Evolutionary conservation across 2,329 filamentous ascomycete species (phyloP).

Genomic region (Cercospora sp.): DNA sequence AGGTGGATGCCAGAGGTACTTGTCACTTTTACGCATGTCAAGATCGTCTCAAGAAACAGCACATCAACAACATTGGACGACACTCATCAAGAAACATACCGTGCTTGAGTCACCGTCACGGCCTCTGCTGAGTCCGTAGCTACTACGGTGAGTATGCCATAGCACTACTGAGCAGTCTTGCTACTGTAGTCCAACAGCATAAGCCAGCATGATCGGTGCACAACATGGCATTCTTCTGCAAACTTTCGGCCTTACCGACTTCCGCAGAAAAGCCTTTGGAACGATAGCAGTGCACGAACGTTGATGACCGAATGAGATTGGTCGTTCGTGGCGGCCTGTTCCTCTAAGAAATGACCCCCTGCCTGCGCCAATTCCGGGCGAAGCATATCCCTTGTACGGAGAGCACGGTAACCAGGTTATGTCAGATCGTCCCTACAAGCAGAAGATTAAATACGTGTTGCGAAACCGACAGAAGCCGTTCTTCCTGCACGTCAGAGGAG

Average conservation of each 20-base stretch:
- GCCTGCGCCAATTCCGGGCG: slow-evolving; percentile 1
- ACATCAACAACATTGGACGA: too few relatives aligned
- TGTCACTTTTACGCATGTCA: too few relatives aligned
- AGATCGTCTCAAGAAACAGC: too few relatives aligned
- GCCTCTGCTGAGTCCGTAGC: too few relatives aligned
- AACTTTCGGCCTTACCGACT: neutral
- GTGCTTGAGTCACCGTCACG: too few relatives aligned
- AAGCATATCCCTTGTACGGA: slow-evolving; percentile 13
- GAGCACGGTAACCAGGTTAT: slow-evolving; percentile 10
- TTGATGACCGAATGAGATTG: neutral
- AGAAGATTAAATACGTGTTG: neutral
- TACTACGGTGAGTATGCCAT: neutral
- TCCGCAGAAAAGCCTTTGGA: neutral
- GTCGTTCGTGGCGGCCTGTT: neutral
- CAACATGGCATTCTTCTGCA: neutral
- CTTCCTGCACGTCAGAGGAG: slow-evolving; percentile 7
- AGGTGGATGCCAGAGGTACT: neutral
- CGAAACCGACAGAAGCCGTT: neutral
- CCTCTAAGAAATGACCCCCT: neutral
- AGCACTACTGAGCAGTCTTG: neutral
- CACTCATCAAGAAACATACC: too few relatives aligned
- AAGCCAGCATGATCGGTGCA: neutral
- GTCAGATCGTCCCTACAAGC: neutral
- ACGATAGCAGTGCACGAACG: neutral
- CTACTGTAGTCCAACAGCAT: neutral